Evolutionary conservation across 352 stramenopile genomes (phyloP), one percentile per base, ranked within the genome.

Genomic region (Globisporangium heterothallicum): DNA sequence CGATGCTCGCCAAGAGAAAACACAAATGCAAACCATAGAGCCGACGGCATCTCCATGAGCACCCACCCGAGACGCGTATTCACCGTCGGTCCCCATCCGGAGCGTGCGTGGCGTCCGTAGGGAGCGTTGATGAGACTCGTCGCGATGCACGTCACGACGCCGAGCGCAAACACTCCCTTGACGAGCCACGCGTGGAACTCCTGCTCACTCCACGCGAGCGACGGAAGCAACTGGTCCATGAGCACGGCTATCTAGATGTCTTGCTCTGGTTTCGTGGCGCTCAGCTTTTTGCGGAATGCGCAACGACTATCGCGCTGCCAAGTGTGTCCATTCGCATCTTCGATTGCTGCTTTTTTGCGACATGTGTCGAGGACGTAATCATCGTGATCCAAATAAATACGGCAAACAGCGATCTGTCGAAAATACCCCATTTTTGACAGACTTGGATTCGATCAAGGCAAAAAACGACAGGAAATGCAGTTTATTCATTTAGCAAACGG

Each of bases 21-120:
- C 25, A 84, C 63, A 43, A 71, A 58, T 44, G 66, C 52, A 30
- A 84, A 90, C 53, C 72, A 79, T 46, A 87, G 29, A n/a, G 70
- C 76, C 5, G 78, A 90, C 12, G 74, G 74, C 14, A 68, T 58
- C 63, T 90, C 78, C 78, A 90, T 90, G 45, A 90, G 40, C 22
- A 86, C 56, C 78, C 78, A 90, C 16, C 78, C 78, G 34, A 88
- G 56, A 0, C 73, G 74, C 30, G 66, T 76, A 48, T 74, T 62
- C 24, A 88, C 36, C 5, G 70, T 78, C 24, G 70, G 76, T 0
- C 78, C 78, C 78, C 78, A 90, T 4, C 71, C 74, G 3, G 64
- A 51, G 8, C 74, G 73, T 45, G 63, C 49, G 54, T 86, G 64
- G 12, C 78, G 72, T 0, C 78, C 78, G 51, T 88, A 90, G 18